These are phyloP conservation scores for Dactylellina haptotyla DNA, from an alignment of 2,329 filamentous ascomycete species.

Conservation along the genomic window DNA sequence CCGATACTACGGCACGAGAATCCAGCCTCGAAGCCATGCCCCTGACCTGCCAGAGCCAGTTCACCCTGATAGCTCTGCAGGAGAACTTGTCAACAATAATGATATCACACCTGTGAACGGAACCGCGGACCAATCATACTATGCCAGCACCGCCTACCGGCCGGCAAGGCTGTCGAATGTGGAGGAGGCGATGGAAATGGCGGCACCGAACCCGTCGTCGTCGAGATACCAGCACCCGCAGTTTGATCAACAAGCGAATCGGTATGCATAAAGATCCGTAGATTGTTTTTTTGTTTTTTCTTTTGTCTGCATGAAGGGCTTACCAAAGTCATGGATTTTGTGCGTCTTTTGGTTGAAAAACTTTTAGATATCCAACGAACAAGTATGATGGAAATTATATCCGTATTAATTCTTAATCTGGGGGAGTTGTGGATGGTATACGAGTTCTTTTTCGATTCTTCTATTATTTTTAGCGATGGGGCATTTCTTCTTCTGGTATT, in stretches of 20 bases:
- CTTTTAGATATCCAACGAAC: slow-evolving; percentile 29
- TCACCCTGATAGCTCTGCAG: slow-evolving; percentile 5
- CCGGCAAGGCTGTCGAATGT: slow-evolving; percentile 29
- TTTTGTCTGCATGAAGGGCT: slow-evolving; percentile 29
- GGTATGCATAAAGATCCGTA: slow-evolving; percentile 39
- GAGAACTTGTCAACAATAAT: neutral
- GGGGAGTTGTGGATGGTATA: neutral
- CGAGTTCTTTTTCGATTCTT: neutral
- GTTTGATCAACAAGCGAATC: slow-evolving; percentile 27
- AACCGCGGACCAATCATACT: slow-evolving; percentile 29
- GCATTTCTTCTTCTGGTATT: neutral
- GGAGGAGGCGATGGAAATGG: slow-evolving; percentile 42
- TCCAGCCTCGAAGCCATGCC: slow-evolving; percentile 17
- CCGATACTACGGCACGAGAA: slow-evolving; percentile 34
- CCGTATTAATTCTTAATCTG: slow-evolving; percentile 47
- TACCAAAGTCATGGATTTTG: slow-evolving; percentile 18
- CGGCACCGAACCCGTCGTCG: slow-evolving; percentile 6
- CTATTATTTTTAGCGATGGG: neutral
- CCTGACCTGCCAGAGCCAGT: slow-evolving; percentile 2
- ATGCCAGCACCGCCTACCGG: slow-evolving; percentile 29
- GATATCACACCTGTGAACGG: slow-evolving; percentile 18
- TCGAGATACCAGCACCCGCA: slow-evolving; percentile 15
- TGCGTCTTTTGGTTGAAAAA: slow-evolving; percentile 1
- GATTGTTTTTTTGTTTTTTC: slow-evolving; percentile 17
- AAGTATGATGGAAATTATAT: slow-evolving; percentile 42